Conservation (phyloP, 2,329 filamentous ascomycete species). For the Drechslerella coelobrocha region DNA sequence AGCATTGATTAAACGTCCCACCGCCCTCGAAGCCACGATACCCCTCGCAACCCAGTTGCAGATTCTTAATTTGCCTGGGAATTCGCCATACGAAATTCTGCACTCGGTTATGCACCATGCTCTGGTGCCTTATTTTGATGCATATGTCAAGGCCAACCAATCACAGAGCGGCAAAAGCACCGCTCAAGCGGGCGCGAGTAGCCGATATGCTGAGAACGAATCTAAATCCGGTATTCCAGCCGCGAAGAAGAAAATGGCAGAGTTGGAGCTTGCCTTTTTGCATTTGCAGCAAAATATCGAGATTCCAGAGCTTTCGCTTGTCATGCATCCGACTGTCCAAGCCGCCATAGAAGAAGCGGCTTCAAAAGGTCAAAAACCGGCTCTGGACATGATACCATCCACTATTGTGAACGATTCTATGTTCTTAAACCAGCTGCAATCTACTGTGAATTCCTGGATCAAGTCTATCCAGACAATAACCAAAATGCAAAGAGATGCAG, state of each 20-base stretch:
- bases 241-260: conserved; percentile 96
- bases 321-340: conserved; percentile 88
- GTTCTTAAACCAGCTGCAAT: conserved; percentile 91
- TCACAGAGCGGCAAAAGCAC: conserved; percentile 56
- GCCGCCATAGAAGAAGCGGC: conserved; percentile 79
- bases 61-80: conserved; percentile 85
- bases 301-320: conserved; percentile 87
- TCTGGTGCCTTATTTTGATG: conserved; percentile 95
- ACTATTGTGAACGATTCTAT: conserved; percentile 83
- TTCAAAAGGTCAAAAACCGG: conserved; percentile 70
- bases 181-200: conserved; percentile 68
- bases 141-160: conserved; percentile 84
- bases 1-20: conserved; percentile 85
- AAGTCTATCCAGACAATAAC: conserved; percentile 97
- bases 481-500: conserved; percentile 85
- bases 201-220: conserved; percentile 62
- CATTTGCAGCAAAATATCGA: conserved; percentile 98
- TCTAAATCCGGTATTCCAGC: conserved; percentile 75
- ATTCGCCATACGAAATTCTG: conserved; percentile 88
- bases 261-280: conserved; percentile 85
- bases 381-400: conserved; percentile 77
- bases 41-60: conserved; percentile 88
- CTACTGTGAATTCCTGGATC: conserved; percentile 96
- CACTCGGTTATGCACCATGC: conserved; percentile 91
- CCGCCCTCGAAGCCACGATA: conserved; percentile 81